Evolutionary conservation across 2,329 filamentous ascomycete species (phyloP).

Genomic region (Phialemoniopsis sp.): DNA sequence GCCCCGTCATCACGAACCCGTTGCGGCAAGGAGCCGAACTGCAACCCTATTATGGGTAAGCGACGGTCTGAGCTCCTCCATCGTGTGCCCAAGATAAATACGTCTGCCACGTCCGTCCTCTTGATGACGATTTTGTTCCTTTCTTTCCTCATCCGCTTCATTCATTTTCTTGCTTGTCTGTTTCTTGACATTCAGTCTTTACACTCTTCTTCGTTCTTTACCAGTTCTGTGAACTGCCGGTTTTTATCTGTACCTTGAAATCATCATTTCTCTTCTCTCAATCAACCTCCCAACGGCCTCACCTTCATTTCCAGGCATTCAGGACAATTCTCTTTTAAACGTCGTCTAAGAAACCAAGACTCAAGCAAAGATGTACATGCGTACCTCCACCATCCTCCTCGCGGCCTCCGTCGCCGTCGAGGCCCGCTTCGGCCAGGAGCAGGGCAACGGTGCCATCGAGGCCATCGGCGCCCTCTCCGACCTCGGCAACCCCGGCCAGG

Average conservation of each 20-base stretch:
- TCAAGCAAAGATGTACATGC: constrained; percentile 20
- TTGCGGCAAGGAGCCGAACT: too few species aligned
- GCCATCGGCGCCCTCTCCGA: constrained; percentile 46
- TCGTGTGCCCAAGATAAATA: too few species aligned
- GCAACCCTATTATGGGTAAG: too few species aligned
- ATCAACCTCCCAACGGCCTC: constrained; percentile 2
- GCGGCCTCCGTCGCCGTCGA: constrained; percentile 30
- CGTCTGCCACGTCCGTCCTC: not conserved
- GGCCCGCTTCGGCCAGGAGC: constrained; percentile 60
- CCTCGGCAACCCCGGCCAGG: constrained; percentile 53
- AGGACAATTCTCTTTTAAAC: constrained; percentile 2
- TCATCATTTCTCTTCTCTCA: constrained; percentile 6
- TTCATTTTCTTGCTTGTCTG: constrained; percentile 4
- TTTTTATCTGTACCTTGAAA: constrained; percentile 4
- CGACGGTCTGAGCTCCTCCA: too few species aligned
- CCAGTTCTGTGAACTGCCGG: constrained; percentile 3
- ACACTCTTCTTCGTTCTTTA: constrained; percentile 7
- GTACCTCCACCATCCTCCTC: constrained; percentile 28
- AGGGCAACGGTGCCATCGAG: constrained; percentile 42
- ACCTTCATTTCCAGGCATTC: not conserved
- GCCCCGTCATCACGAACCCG: too few species aligned
- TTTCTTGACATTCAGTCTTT: constrained; percentile 6
- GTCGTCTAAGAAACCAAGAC: constrained; percentile 1
- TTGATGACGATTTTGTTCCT: not conserved
- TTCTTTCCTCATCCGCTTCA: constrained; percentile 4